Base-by-base conservation (phyloP, 2,329 filamentous ascomycete species). In the Hymenoscyphus occultus region DNA sequence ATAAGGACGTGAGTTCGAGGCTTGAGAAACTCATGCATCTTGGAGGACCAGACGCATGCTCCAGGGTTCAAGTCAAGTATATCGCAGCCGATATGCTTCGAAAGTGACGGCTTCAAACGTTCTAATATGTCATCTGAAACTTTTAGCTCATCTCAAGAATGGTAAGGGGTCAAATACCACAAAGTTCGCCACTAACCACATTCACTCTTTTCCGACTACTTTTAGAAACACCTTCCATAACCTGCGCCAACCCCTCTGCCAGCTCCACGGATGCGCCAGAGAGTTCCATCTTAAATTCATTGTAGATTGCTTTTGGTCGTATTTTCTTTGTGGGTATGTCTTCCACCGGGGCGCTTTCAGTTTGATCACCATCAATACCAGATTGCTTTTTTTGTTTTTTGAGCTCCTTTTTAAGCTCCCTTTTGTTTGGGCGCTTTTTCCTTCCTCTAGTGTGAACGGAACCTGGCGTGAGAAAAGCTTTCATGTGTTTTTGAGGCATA, bases 11-110 rank as follows among this genome's bases (percentile, higher is more conserved):
- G 95, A 5, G 86, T 88, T 64, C 92, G 87, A 4, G 94, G 94
- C 72, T 92, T 79, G 7, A 99, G 81, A 57, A 84, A 79, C 0
- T 91, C 82, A 74, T 97, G 87, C 0, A 98, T 80, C 72, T 89
- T 91, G 35, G 81, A 80, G 40, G 93, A 96, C 86, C 90, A 95
- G 2, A 96, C 62, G 9, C 93, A 92, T 0, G 80, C 80, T 14
- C 93, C 93, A 0, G 94, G 94, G 75, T 93, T 92, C 64, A 97
- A 80, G 74, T 98, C 94, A 71, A 99, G 80, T 56, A 98, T 83
- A 72, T 96, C 93, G 77, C 93, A 93, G 62, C 91, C 91, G 60
- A 82, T 80, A 76, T 95, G 89, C 56, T 86, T 84, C 40, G 86
- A 79, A 19, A 98, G 82, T 2, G 86, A 87, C 0, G 84, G 83